Evolutionary conservation across 345 rosid genomes (phyloP), one percentile per base, ranked within the genome.

Genomic region (Gossypium raimondii): DNA sequence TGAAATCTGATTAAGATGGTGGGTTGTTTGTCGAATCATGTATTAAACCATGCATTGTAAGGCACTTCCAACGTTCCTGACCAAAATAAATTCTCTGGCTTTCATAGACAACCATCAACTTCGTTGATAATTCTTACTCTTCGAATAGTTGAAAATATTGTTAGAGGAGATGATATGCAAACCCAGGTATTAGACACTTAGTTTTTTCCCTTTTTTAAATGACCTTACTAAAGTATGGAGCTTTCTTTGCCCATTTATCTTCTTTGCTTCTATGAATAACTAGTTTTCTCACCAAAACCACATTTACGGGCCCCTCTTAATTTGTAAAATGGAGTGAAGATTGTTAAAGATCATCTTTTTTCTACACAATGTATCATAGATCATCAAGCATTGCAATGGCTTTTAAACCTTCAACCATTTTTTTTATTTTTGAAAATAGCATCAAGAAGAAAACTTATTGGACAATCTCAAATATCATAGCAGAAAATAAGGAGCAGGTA

Each of bases 381-480:
- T 38, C 75, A 84, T 75, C 91, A 91, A 59, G 92, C 92, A 48
- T 81, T 93, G 73, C 91, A 92, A 0, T 87, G 91, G 78, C 90
- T 93, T 65, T 72, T 89, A 78, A 86, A 82, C 79, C 87, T 92
- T 22, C 24, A 22, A 22, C 24, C 1, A 22, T 22, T 22, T 22
- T 22, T 22, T 22, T 22, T 22, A 1, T 22, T 22, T 22, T 22
- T 75, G 90, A 90, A 78, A 92, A 92, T 85, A 92, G 97, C 87
- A 92, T 94, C 27, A 89, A 91, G 79, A 91, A 92, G 84, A 97
- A 92, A 85, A 97, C 96, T 61, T 93, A 97, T 82, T 89, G 98
- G 98, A 92, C 94, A 13, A 89, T 93, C 75, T 92, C 97, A 66
- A 93, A 93, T 74, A 89, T 93, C 78, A 90, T 97, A 25, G 93